Evolutionary conservation across 208 protist species (phyloP).

Genomic region (Trypanosoma avium): DNA sequence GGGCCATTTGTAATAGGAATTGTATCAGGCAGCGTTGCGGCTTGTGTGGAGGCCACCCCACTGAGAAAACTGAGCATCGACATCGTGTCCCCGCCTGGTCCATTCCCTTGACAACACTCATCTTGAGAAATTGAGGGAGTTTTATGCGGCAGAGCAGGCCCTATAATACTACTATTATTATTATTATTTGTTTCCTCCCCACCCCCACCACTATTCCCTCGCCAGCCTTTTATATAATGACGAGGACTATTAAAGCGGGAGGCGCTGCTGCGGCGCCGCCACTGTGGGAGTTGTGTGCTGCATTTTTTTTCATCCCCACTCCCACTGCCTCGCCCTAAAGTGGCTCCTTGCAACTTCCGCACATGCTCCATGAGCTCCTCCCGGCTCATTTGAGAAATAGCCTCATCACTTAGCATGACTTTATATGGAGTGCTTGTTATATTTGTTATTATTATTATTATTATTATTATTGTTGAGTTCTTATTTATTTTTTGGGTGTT

Average conservation of each 20-base stretch:
- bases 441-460: background rate
- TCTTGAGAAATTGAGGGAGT: background rate
- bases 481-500: too few species aligned
- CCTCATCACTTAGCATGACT: conserved; percentile 19
- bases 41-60: background rate
- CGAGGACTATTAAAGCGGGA: too few species aligned
- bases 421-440: background rate
- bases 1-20: background rate
- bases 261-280: too few species aligned
- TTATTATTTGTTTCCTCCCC: too few species aligned
- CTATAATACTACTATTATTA: too few species aligned
- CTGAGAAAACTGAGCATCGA: conserved; percentile 12
- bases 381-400: conserved; percentile 3
- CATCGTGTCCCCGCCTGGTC: background rate
- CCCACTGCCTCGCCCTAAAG: background rate
- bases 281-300: too few species aligned
- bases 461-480: too few species aligned
- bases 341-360: background rate
- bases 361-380: conserved; percentile 18
- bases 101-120: background rate
- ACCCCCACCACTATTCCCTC: too few species aligned
- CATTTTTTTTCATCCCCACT: too few species aligned
- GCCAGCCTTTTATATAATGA: too few species aligned
- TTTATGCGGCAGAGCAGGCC: too few species aligned
- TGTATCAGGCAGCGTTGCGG: background rate